Evolutionary conservation across 2,329 filamentous ascomycete genomes (phyloP).

Genomic region (Hirsutella rhossiliensis): DNA sequence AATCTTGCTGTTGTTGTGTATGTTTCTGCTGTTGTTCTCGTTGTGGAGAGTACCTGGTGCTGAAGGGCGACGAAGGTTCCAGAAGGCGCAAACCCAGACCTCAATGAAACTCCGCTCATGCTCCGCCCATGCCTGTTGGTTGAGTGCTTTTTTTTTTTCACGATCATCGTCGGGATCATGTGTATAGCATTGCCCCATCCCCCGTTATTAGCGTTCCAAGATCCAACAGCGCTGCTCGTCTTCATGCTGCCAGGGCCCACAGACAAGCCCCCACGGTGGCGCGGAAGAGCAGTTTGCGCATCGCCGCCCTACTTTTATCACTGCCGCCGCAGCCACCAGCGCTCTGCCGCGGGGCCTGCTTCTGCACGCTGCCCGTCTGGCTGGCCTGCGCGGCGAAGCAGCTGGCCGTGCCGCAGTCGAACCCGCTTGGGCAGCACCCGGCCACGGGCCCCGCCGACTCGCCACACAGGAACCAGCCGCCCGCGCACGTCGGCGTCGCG

Average conservation of each 20-base stretch:
- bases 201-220: too few species aligned
- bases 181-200: too few species aligned
- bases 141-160: too few species aligned
- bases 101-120: too few species aligned
- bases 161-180: too few species aligned
- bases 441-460: conserved; percentile 46
- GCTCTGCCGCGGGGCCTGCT: conserved; percentile 29
- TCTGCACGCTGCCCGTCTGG: conserved; percentile 44
- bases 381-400: conserved; percentile 48
- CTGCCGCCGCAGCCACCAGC: not conserved
- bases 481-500: conserved; percentile 46
- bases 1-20: too few species aligned
- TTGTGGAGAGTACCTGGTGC: too few species aligned
- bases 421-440: conserved; percentile 77
- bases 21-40: too few species aligned
- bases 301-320: not conserved
- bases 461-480: conserved; percentile 67
- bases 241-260: not conserved
- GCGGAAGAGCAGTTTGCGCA: not conserved
- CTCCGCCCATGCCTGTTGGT: too few species aligned
- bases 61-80: too few species aligned
- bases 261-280: not conserved
- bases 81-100: too few species aligned
- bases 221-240: too few species aligned
- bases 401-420: conserved; percentile 57